Conservation (phyloP, 768 basidiomycete species). For the Pleurotus eryngii region DNA sequence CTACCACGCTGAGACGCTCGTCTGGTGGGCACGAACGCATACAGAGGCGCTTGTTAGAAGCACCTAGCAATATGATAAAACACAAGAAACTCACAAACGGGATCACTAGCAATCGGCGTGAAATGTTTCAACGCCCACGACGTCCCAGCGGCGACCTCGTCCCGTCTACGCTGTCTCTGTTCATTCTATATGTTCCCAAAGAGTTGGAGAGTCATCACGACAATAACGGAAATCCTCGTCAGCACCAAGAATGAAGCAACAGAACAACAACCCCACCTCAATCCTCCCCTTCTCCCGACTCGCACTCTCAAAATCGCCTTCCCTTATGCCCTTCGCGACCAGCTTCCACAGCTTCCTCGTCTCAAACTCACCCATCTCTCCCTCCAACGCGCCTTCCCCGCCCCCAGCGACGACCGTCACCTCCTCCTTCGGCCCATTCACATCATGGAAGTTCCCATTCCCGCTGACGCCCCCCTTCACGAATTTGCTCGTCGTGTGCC, state of each 20-base stretch:
- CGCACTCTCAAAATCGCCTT: constrained; percentile 90
- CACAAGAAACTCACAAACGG: constrained; percentile 53
- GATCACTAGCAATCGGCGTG: constrained; percentile 61
- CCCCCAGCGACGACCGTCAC: constrained; percentile 49
- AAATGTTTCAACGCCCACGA: constrained; percentile 83
- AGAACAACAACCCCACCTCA: constrained; percentile 54
- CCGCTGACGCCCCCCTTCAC: constrained; percentile 28
- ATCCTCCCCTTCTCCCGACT: constrained; percentile 85
- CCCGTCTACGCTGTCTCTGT: constrained; percentile 83
- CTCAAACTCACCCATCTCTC: constrained; percentile 78
- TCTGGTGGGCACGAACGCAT: constrained; percentile 35
- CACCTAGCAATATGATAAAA: not conserved
- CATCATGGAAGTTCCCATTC: constrained; percentile 69
- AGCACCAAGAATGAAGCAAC: not conserved
- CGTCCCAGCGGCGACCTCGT: constrained; percentile 70
- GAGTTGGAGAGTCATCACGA: not conserved
- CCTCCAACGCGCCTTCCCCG: not conserved
- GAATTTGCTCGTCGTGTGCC: constrained; percentile 69
- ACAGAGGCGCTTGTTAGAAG: too few relatives aligned
- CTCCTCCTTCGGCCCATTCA: constrained; percentile 70
- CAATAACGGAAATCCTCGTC: not conserved
- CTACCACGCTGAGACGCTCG: constrained; percentile 58
- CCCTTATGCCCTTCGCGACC: constrained; percentile 88
- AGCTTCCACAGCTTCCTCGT: constrained; percentile 79
- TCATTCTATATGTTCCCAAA: constrained; percentile 60